Conservation (phyloP, 2,329 filamentous ascomycete genomes). For the Epichloe elymi region DNA sequence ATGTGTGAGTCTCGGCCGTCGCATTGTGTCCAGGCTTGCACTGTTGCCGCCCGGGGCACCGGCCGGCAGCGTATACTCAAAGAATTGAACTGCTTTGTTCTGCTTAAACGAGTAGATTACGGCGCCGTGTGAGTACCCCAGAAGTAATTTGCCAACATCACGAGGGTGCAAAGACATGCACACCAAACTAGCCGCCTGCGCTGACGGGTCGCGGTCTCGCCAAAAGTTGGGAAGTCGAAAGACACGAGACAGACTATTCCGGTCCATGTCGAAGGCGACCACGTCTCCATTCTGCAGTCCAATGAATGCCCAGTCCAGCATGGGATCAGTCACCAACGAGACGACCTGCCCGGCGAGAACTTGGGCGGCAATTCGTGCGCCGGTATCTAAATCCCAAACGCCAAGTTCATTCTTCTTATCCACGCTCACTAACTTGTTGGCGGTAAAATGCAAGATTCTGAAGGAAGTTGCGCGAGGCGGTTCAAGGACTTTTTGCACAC, state of each 20-base stretch:
- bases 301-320: constrained; percentile 85
- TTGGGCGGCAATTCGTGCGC: constrained; percentile 52
- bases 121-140: constrained; percentile 82
- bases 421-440: constrained; percentile 71
- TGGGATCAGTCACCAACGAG: constrained; percentile 68
- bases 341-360: constrained; percentile 66
- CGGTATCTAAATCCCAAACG: constrained; percentile 68
- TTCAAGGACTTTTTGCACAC: constrained; percentile 63
- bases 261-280: constrained; percentile 84
- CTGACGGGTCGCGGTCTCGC: constrained; percentile 56
- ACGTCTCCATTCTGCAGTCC: constrained; percentile 75
- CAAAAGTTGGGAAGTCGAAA: constrained; percentile 84
- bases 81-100: constrained; percentile 63
- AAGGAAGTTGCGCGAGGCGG: constrained; percentile 63
- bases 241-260: constrained; percentile 52
- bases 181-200: constrained; percentile 49
- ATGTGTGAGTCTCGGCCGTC: constrained; percentile 65
- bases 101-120: constrained; percentile 93
- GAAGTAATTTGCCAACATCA: constrained; percentile 80
- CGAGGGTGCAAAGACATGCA: constrained; percentile 76
- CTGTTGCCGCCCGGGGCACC: constrained; percentile 78
- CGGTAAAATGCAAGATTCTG: constrained; percentile 68
- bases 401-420: constrained; percentile 77
- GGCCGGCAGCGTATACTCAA: constrained; percentile 68
- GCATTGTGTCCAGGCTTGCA: constrained; percentile 42